Base-by-base conservation (phyloP, 768 basidiomycete genomes). In the Mycena leptocephala region DNA sequence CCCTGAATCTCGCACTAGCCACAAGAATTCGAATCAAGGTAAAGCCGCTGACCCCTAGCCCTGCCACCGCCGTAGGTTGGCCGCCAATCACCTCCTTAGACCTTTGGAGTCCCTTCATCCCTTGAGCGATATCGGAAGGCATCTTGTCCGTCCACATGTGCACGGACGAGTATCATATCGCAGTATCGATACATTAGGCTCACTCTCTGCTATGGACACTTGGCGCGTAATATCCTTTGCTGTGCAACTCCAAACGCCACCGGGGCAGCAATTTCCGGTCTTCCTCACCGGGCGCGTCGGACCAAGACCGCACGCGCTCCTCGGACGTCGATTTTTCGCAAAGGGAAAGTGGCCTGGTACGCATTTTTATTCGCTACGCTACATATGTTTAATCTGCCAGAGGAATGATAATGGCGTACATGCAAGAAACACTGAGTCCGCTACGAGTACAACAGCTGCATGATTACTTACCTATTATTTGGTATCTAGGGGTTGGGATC, bases 381-480 rank as follows among this genome's bases (percentile, higher is more conserved):
- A 62, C 51, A 39, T 63, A 48, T 26, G 4, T 58, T 66, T 61
- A 73, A 73, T 33, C 39, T 65, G 30, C 18, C 71, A 39, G 24
- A 62, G 7, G 37, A 68, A 33, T 24, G n/a, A 22, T 7, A 62
- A 10, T 22, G 13, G 26, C 26, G 26, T 22, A 24, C 28, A 43
- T 64, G 20, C 35, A 43, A 22, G n/a, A 13, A 41, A 46, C 33
- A 33, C 22, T 43, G n/a, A 8, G 13, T 61, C 30, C 43, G 24
- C 41, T 68, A 74, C 30, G 14, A 70, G 41, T 70, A 76, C 75
- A 65, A 70, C 70, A 43, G n/a, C 58, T 56, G 55, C 37, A 64
- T 46, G 37, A 63, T 59, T 75, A 70, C 69, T 67, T 67, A 76
- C 70, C 70, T 75, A 67, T 66, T 70, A 75, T 53, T 56, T 48